Base-by-base conservation (phyloP, 768 basidiomycete genomes). In the Clavaria fumosa region DNA sequence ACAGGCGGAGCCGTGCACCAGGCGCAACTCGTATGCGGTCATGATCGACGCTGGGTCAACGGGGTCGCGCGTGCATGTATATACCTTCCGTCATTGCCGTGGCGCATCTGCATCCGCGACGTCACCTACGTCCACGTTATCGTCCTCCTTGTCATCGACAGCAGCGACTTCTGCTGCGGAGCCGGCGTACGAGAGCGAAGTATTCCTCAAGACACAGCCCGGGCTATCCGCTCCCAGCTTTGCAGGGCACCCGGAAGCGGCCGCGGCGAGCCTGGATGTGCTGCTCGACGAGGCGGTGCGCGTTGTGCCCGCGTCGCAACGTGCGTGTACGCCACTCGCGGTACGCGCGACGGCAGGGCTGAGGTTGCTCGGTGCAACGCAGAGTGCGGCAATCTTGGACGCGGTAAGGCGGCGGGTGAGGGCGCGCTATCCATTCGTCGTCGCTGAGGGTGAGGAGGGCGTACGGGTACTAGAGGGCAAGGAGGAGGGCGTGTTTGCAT, bases 11-110 rank as follows among this genome's bases (percentile, higher is more conserved):
- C n/a, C n/a, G n/a, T n/a, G n/a, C n/a, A n/a, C n/a, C 34, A 67
- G 69, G 0, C 63, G 93, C 40, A 79, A 93, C 9, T 86, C 89
- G 54, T 99, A 84, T 56, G 90, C 88, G 0, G 70, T 97, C 50
- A 95, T 96, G 78, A 84, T 97, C 60, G 95, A 99, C 56, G 93
- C 95, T 1, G 95, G 95, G 17, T 96, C 91, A 12, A 95, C 90
- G 0, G 95, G 93, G 14, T 95, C 91, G 0, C 75, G 95, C 12
- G 90, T 97, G 50, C 95, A 99, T 66, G 70, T 97, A 22, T 99
- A 97, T 77, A 97, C 95, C 53, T 96, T 97, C 73, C 69, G 93
- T 68, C 78, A 89, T 63, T 90, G 89, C 62, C n/a, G n/a, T n/a
- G 64, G 66, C 0, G 55, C 77, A 0, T 72, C 80, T 0, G 76